Evolutionary conservation across 352 stramenopile genomes (phyloP).

Genomic region (Phytophthora ramorum): DNA sequence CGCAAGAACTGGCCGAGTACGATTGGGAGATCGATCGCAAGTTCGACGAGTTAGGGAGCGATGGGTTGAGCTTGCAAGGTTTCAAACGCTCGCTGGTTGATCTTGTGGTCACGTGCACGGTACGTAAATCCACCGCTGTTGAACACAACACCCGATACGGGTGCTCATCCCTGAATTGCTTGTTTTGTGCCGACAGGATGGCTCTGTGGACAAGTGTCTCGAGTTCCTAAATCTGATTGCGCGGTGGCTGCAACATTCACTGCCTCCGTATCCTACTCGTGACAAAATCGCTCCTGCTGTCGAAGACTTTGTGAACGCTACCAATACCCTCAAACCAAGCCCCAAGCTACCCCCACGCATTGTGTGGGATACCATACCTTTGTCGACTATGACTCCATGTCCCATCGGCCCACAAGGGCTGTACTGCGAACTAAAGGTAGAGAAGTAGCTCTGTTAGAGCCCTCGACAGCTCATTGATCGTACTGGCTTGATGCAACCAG

Average conservation of each 20-base stretch:
- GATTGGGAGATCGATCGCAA: slow-evolving; percentile 64
- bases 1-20: slow-evolving; percentile 41
- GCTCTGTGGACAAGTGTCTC: slow-evolving; percentile 46
- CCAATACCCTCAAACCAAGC: slow-evolving; percentile 1
- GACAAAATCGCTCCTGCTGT: not conserved
- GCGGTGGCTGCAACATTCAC: slow-evolving; percentile 43
- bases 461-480: not conserved
- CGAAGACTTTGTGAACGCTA: slow-evolving; percentile 9
- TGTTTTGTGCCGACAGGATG: slow-evolving; percentile 30
- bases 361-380: slow-evolving; percentile 43
- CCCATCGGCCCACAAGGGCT: slow-evolving; percentile 35
- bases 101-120: slow-evolving; percentile 53
- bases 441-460: not conserved
- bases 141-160: not conserved
- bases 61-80: slow-evolving; percentile 52
- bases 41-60: slow-evolving; percentile 48
- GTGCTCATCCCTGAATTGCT: not conserved
- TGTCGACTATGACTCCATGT: slow-evolving; percentile 46
- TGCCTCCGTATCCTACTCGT: slow-evolving; percentile 23
- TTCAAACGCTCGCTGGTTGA: slow-evolving; percentile 63
- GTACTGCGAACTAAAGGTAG: slow-evolving; percentile 58
- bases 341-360: slow-evolving; percentile 3
- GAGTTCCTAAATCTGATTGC: slow-evolving; percentile 58
- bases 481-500: slow-evolving; percentile 10
- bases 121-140: slow-evolving; percentile 5